Conservation (phyloP, 1,284 basidiomycete genomes). For the Phenoliferia sp. region DNA sequence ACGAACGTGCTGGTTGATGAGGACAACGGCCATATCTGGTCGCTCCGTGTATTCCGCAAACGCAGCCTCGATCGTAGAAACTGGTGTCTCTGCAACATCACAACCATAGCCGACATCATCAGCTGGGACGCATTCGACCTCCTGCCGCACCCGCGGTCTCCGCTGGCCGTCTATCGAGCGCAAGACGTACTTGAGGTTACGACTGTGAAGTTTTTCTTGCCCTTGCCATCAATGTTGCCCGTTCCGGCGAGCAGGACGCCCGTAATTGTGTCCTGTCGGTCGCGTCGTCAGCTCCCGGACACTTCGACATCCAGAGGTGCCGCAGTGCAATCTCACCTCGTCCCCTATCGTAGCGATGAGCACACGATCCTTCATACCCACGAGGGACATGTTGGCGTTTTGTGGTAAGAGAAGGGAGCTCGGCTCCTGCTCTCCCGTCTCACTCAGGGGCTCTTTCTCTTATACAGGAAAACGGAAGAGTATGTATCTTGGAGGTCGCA, state of each 20-base stretch:
- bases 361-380: constrained; percentile 59
- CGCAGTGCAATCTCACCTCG: constrained; percentile 57
- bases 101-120: not conserved
- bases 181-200: constrained; percentile 75
- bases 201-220: constrained; percentile 93
- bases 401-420: too few relatives aligned
- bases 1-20: constrained; percentile 93
- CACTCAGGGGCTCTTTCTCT: too few relatives aligned
- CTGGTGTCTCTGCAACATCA: constrained; percentile 66
- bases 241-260: constrained; percentile 87
- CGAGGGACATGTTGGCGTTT: not conserved
- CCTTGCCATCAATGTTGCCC: constrained; percentile 77
- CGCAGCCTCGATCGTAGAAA: constrained; percentile 76
- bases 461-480: too few relatives aligned
- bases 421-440: too few relatives aligned
- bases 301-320: not conserved
- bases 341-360: constrained; percentile 91
- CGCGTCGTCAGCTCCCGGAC: not conserved
- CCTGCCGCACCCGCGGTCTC: not conserved
- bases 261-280: constrained; percentile 80
- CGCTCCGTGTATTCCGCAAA: constrained; percentile 90
- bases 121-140: not conserved
- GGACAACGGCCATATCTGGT: constrained; percentile 86
- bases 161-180: too few relatives aligned
- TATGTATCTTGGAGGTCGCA: too few relatives aligned